Percentiles rank a stretch among this genome's conserved stretches.
Conservation (phyloP, 129 eudicot genomes). For the Erigeron canadensis region DNA sequence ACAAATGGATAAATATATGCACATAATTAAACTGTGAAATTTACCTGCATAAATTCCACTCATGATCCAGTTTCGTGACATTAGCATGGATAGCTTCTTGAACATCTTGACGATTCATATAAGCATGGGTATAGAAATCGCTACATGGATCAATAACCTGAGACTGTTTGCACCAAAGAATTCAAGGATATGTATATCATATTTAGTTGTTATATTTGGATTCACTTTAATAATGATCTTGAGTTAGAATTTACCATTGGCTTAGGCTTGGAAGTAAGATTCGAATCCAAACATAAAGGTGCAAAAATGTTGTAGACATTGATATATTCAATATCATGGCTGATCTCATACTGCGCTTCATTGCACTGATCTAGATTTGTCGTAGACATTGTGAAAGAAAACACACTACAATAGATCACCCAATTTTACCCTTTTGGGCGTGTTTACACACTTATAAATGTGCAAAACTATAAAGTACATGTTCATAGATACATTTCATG, state of each 20-base stretch:
- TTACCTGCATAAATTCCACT: conserved; percentile 76
- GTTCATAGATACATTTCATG: not conserved
- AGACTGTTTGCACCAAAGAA: conserved; percentile 8
- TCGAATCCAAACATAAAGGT: conserved; percentile 41
- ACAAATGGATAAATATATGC: not conserved
- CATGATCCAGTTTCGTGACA: conserved; percentile 52
- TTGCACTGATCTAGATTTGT: conserved; percentile 29
- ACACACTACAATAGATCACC: not conserved
- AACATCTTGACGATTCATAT: conserved; percentile 64
- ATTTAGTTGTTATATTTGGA: not conserved
- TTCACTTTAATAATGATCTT: not conserved
- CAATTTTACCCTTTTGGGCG: not conserved
- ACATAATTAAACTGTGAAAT: not conserved
- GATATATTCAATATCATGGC: conserved; percentile 6
- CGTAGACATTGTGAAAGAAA: conserved; percentile 38
- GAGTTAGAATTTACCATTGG: conserved; percentile 29
- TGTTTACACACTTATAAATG: not conserved
- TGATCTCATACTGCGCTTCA: conserved; percentile 24
- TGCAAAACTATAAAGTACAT: too few species aligned
- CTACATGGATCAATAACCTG: conserved; percentile 55
- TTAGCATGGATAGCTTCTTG: conserved; percentile 81
- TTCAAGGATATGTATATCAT: conserved; percentile 9
- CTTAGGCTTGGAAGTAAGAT: conserved; percentile 61
- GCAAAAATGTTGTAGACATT: conserved; percentile 71
- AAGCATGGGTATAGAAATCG: conserved; percentile 47